Base-by-base conservation (phyloP, 768 basidiomycete genomes). In the Fibroporia radiculosa region DNA sequence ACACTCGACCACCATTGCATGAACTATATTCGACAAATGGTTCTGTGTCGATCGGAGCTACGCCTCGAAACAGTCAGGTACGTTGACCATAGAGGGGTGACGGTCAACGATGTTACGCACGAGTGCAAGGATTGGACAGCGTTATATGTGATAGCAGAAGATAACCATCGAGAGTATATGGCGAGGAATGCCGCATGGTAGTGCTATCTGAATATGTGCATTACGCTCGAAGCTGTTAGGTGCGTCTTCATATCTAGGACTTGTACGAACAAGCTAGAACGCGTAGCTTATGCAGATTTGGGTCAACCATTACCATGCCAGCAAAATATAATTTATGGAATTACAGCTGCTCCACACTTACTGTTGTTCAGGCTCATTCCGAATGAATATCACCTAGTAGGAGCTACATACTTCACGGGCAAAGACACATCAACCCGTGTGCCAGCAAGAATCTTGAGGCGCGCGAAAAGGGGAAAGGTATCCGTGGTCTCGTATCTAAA, bases 21-120 rank as follows among this genome's bases (percentile, higher is more conserved):
- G 54, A 63, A 65, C 55, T 67, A 67, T 48, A 49, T 67, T 13
- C 53, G 66, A 12, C 62, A 66, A 45, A 56, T 45, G 22, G 52
- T 63, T 22, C 43, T 65, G 31, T 66, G 66, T 40, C 48, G 49
- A 3, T 51, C 54, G 11, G 57, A 66, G 43, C 40, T 59, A 18
- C 54, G 53, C 6, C 40, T 65, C 5, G 66, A 67, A 48, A 52
- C 50, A 6, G 50, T 51, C 4, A 42, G 35, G n/a, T 18, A 47
- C n/a, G 11, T 48, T 23, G 13, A 16, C 19, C 52, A 26, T 6
- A 16, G 45, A 11, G 42, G 38, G 2, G 33, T 35, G 10, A 47
- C 48, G 4, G 48, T 47, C 43, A 40, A 28, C 44, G 59, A 40
- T 51, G 51, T 47, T 48, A 62, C 12, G 28, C 60, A 27, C 43